These are phyloP conservation scores for Penicillium hesseltinei DNA, from an alignment of 2,329 filamentous ascomycete genomes.

Conservation along the genomic window DNA sequence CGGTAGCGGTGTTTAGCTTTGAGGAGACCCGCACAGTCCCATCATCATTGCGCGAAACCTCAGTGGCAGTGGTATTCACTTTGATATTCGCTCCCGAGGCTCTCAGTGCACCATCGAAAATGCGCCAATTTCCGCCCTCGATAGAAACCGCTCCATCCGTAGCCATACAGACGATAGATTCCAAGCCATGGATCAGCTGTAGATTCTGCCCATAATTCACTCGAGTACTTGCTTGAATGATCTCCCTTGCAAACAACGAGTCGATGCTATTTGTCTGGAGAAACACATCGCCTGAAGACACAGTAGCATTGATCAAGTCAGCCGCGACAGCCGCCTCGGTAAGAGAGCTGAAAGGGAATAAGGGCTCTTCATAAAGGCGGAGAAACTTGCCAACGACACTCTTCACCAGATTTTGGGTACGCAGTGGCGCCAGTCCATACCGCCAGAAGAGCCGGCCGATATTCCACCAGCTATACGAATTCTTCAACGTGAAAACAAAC, in stretches of 20 bases:
- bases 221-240: conserved; percentile 85
- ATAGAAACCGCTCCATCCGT: conserved; percentile 79
- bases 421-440: conserved; percentile 77
- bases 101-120: conserved; percentile 79
- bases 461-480: conserved; percentile 73
- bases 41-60: conserved; percentile 48
- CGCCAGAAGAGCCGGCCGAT: conserved; percentile 76
- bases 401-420: conserved; percentile 70
- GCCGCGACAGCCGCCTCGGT: conserved; percentile 66
- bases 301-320: conserved; percentile 64
- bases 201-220: conserved; percentile 96
- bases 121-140: conserved; percentile 86
- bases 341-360: conserved; percentile 81
- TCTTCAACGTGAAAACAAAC: conserved; percentile 67
- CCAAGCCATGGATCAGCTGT: conserved; percentile 79
- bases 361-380: conserved; percentile 73
- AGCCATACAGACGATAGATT: conserved; percentile 89
- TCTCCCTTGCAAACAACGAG: conserved; percentile 67
- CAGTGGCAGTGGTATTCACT: conserved; percentile 66
- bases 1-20: conserved; percentile 21
- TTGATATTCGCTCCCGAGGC: conserved; percentile 60
- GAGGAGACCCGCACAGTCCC: conserved; percentile 48
- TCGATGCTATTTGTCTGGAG: conserved; percentile 67
- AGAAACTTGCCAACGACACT: conserved; percentile 70
- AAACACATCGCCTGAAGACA: conserved; percentile 70